These are phyloP conservation scores for Gracilaria vermiculophylla DNA, from an alignment of 23 red algal species.

Conservation along the genomic window DNA sequence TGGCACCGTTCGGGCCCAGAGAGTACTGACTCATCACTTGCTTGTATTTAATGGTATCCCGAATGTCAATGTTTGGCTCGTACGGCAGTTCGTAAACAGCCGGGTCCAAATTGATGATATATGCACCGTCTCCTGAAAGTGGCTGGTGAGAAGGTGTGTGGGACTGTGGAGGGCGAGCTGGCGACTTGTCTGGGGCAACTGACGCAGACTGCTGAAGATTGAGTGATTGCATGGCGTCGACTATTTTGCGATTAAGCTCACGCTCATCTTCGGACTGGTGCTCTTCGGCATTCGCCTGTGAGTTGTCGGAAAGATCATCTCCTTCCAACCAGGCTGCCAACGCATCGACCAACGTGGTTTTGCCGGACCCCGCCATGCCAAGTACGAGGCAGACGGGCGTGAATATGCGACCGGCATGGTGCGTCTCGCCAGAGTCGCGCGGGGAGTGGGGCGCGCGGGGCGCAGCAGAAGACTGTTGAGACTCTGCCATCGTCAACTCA, in stretches of 20 bases:
- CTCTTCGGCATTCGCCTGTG: background rate
- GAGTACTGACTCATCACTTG: constrained; percentile 84
- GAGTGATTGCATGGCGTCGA: background rate
- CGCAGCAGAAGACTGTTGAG: background rate
- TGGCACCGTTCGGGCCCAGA: constrained; percentile 96
- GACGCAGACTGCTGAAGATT: background rate
- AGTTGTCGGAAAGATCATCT: constrained; percentile 1
- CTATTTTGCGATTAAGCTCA: background rate
- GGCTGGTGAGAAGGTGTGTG: background rate
- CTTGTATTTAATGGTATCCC: constrained; percentile 90
- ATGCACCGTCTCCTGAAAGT: constrained; percentile 42
- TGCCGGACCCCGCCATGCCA: constrained; percentile 98
- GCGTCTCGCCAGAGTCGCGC: background rate
- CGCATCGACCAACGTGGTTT: constrained; percentile 81
- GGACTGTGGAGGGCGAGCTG: background rate
- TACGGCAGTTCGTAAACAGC: constrained; percentile 83
- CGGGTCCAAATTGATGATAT: constrained; percentile 93
- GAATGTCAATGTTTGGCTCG: constrained; percentile 91
- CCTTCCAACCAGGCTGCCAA: constrained; percentile 52
- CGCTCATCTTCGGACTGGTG: background rate
- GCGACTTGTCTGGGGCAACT: background rate
- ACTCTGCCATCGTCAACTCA: background rate
- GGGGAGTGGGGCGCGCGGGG: background rate
- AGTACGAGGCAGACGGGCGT: constrained; percentile 78
- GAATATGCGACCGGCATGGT: background rate